Evolutionary conservation across 768 basidiomycete species (phyloP).

Genomic region (Boletus barrowsii): DNA sequence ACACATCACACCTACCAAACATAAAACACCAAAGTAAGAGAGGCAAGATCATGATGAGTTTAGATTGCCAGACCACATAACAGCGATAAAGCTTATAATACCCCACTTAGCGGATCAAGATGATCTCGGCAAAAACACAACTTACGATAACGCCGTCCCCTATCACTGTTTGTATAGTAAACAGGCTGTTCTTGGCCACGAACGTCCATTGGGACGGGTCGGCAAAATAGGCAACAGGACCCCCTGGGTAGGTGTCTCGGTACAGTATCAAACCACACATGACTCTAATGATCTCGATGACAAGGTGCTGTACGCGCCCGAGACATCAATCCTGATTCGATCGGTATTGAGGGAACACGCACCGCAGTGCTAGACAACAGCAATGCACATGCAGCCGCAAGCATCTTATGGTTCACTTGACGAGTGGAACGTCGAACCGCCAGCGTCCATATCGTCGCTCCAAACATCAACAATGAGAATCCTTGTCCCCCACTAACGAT

Average conservation of each 20-base stretch:
- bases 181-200: conserved; percentile 22
- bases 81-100: conserved; percentile 1
- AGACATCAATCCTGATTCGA: background rate
- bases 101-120: background rate
- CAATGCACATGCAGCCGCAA: background rate
- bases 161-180: conserved; percentile 16
- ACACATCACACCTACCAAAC: background rate
- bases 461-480: background rate
- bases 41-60: background rate
- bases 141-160: conserved; percentile 27
- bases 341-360: background rate
- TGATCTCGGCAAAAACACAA: background rate
- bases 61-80: background rate
- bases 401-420: background rate
- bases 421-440: background rate
- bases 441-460: background rate
- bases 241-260: background rate
- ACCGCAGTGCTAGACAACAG: background rate
- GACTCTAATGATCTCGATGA: background rate
- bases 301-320: background rate
- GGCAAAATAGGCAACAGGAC: background rate
- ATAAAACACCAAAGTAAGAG: background rate
- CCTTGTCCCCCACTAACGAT: background rate
- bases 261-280: background rate
- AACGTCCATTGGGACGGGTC: conserved; percentile 17